Conservation (phyloP, 164 flowering plant genomes). For the Taxillus chinensis region DNA sequence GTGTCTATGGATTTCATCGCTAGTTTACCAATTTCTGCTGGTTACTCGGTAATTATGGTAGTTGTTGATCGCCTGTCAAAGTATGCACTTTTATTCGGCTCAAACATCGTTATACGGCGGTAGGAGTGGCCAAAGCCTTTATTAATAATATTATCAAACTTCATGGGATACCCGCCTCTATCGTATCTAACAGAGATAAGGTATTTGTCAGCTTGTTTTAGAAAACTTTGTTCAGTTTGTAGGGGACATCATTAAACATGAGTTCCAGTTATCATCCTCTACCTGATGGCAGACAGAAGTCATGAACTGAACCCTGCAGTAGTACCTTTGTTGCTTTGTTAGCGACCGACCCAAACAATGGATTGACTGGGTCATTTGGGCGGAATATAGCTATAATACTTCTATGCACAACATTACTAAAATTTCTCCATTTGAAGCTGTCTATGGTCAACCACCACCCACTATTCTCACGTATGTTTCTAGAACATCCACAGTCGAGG, state of each 20-base stretch:
- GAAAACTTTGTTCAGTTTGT: neutral
- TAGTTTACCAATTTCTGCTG: neutral
- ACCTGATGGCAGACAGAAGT: neutral
- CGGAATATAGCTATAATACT: too few relatives aligned
- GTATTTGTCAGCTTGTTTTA: neutral
- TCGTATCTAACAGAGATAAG: neutral
- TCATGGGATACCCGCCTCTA: neutral
- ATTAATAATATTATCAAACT: neutral
- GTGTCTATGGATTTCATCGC: neutral
- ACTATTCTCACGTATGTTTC: too few relatives aligned
- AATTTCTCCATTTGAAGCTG: too few relatives aligned
- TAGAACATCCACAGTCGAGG: too few relatives aligned
- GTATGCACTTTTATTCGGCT: too few relatives aligned
- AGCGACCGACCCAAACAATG: neutral
- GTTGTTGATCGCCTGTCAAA: too few relatives aligned
- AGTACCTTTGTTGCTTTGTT: neutral
- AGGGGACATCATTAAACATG: neutral
- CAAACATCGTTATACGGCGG: neutral
- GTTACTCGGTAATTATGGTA: neutral
- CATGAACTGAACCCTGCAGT: neutral
- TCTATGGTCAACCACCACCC: too few relatives aligned
- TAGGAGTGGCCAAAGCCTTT: neutral
- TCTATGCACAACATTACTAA: too few relatives aligned
- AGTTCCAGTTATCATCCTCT: neutral
- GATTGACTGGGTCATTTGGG: neutral